Conservation (phyloP, 106 monocot species). For the Dioscorea alata region DNA sequence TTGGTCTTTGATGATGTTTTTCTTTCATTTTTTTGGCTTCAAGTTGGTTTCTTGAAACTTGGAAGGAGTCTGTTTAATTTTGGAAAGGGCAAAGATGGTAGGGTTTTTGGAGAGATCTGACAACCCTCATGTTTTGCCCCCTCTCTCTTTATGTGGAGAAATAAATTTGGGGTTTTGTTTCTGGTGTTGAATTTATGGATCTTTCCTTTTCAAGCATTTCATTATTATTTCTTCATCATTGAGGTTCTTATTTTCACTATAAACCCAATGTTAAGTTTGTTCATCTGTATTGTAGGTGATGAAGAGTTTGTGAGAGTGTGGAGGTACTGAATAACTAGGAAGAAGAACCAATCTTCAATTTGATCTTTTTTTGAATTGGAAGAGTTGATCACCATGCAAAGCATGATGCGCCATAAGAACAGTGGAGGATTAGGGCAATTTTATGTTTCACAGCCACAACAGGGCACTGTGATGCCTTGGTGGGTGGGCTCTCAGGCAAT, state of each 20-base stretch:
- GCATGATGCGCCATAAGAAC: constrained; percentile 16
- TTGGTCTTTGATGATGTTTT: no score
- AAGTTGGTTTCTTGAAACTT: no score
- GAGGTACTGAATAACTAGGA: background rate
- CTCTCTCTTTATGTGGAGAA: no score
- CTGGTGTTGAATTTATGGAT: background rate
- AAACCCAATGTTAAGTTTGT: no score
- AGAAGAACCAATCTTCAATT: background rate
- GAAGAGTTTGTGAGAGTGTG: background rate
- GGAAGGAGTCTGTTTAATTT: no score
- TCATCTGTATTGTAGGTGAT: no score
- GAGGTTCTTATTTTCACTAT: background rate
- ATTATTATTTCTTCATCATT: background rate
- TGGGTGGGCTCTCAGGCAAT: constrained; percentile 32
- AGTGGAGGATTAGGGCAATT: constrained; percentile 13
- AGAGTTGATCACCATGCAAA: constrained; percentile 8
- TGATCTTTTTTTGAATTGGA: background rate
- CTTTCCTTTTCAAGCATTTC: background rate
- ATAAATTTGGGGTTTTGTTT: no score
- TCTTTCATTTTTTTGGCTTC: no score
- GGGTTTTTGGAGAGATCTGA: no score
- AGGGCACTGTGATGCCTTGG: constrained; percentile 18
- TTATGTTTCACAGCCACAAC: constrained; percentile 9
- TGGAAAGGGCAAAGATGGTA: no score
- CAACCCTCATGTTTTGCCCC: no score